A percentile compares a stretch with the other conserved stretches of the same genome.
These are phyloP conservation scores for Cryptococcus sp. DNA, from an alignment of 1,284 basidiomycete genomes.

Conservation along the genomic window DNA sequence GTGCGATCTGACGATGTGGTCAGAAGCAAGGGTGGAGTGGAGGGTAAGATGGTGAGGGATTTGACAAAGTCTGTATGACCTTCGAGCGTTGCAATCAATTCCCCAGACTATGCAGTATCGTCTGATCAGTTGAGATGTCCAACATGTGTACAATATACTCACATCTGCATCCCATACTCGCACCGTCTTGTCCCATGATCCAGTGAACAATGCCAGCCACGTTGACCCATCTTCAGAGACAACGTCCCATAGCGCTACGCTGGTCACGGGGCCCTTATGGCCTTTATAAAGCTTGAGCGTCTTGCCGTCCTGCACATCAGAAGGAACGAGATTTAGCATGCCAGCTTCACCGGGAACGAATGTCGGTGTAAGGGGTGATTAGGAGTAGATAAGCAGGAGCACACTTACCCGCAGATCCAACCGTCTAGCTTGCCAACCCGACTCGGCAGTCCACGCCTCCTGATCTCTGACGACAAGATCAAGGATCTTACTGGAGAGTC, in stretches of 20 bases:
- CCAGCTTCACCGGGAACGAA: neutral
- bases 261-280: conserved; percentile 83
- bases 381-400: neutral
- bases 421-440: conserved; percentile 70
- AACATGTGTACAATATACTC: conserved; percentile 26
- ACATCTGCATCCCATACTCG: conserved; percentile 78
- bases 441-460: conserved; percentile 81
- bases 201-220: conserved; percentile 64
- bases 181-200: conserved; percentile 91
- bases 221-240: conserved; percentile 30
- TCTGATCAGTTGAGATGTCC: conserved; percentile 4
- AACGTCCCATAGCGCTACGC: conserved; percentile 62
- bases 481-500: conserved; percentile 72
- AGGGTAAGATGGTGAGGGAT: conserved; percentile 67
- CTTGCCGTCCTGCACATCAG: conserved; percentile 67
- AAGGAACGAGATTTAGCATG: neutral
- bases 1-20: conserved; percentile 91
- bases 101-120: conserved; percentile 61
- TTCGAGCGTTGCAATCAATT: conserved; percentile 66
- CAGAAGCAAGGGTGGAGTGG: conserved; percentile 62
- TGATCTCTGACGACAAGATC: conserved; percentile 66
- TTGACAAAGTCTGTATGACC: conserved; percentile 89
- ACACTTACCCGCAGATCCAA: conserved; percentile 69
- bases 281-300: conserved; percentile 73
- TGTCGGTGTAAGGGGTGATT: neutral